Evolutionary conservation across 2,329 filamentous ascomycete genomes (phyloP).

Genomic region (Clonostachys rosea): DNA sequence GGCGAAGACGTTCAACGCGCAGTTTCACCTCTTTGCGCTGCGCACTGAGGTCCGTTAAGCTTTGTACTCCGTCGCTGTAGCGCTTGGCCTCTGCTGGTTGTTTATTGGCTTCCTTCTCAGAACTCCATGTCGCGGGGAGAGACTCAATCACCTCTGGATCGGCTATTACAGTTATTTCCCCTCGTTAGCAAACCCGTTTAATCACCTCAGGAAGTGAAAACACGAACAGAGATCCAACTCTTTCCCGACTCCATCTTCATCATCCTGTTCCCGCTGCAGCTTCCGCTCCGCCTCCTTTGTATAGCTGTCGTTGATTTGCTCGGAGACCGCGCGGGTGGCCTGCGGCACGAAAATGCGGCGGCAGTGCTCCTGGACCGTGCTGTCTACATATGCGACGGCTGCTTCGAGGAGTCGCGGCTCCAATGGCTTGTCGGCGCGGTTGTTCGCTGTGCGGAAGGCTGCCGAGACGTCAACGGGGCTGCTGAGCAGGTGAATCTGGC

Average conservation of each 20-base stretch:
- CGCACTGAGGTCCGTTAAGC: conserved; percentile 42
- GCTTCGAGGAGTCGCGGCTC: conserved; percentile 49
- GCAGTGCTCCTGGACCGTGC: conserved; percentile 58
- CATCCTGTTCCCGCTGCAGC: conserved; percentile 21
- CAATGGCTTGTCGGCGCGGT: conserved; percentile 31
- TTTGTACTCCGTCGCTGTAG: conserved; percentile 44
- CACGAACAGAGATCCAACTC: conserved; percentile 40
- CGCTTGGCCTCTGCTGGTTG: conserved; percentile 41
- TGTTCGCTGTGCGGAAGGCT: conserved; percentile 44
- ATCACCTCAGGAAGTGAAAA: not conserved
- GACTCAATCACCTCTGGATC: conserved; percentile 34
- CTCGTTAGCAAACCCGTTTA: not conserved
- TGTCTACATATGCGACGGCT: conserved; percentile 54
- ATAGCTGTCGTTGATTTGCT: conserved; percentile 67
- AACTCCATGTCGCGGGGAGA: conserved; percentile 42
- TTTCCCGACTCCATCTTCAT: conserved; percentile 25
- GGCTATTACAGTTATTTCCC: conserved; percentile 17
- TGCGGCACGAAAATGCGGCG: conserved; percentile 63
- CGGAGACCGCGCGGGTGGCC: conserved; percentile 65
- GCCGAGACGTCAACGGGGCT: conserved; percentile 36
- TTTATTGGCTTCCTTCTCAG: conserved; percentile 24
- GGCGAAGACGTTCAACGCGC: conserved; percentile 40
- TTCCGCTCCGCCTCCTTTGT: conserved; percentile 37
- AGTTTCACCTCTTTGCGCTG: conserved; percentile 24
- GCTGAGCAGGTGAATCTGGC: conserved; percentile 55